Conservation (phyloP, 495 filamentous ascomycete genomes). For the Mytilinidion resinicola region DNA sequence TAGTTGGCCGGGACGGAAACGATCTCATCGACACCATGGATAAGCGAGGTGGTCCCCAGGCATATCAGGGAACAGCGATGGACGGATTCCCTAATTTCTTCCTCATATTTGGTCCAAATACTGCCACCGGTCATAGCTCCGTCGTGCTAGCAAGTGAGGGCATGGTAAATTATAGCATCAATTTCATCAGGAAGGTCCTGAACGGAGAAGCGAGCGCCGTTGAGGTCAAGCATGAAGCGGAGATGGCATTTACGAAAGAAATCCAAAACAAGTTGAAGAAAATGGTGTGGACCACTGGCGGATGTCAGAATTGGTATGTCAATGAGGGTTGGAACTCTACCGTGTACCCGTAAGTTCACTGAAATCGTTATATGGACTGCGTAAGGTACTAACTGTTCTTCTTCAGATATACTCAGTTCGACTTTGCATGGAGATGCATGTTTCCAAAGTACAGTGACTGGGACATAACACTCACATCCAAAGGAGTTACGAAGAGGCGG, state of each 20-base stretch:
- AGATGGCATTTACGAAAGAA: conserved; percentile 47
- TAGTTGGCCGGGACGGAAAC: conserved; percentile 44
- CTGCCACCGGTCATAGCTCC: conserved; percentile 55
- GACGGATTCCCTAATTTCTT: conserved; percentile 66
- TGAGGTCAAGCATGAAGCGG: conserved; percentile 48
- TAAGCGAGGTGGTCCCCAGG: conserved; percentile 49
- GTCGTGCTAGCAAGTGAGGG: conserved; percentile 58
- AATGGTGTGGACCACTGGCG: conserved; percentile 48
- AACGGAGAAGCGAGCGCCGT: conserved; percentile 38
- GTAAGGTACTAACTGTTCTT: conserved; percentile 4
- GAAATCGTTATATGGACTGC: neutral
- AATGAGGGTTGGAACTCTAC: conserved; percentile 55
- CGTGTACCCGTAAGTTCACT: conserved; percentile 48
- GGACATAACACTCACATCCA: conserved; percentile 45
- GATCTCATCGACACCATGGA: conserved; percentile 50
- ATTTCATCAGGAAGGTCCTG: conserved; percentile 47
- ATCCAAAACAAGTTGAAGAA: conserved; percentile 49
- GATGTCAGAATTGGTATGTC: conserved; percentile 55
- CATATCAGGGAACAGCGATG: conserved; percentile 59
- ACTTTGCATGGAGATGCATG: conserved; percentile 38
- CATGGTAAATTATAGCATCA: conserved; percentile 47
- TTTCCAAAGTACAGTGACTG: conserved; percentile 54
- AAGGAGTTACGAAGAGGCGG: conserved; percentile 12
- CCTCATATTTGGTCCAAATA: conserved; percentile 61
- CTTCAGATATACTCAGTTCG: conserved; percentile 18